phyloP scores from a whole-genome alignment of 2,329 filamentous ascomycete genomes.

The Aspergillus versicolor region DNA sequence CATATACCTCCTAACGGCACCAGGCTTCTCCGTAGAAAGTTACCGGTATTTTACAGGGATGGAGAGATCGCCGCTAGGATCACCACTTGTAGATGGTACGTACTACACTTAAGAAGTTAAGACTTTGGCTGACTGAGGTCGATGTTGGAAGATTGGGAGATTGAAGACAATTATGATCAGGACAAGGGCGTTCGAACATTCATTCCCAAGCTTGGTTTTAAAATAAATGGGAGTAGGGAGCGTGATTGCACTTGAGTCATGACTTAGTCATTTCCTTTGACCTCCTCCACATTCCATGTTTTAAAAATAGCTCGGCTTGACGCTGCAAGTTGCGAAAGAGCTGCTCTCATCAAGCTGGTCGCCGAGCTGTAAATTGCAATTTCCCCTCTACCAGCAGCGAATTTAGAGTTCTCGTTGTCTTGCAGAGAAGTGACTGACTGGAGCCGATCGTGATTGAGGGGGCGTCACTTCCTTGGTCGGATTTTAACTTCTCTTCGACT shows the following conservation, averaged over 20 bases:
- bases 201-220: too few species aligned
- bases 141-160: background rate
- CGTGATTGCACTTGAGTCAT: too few species aligned
- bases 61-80: constrained; percentile 34
- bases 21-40: background rate
- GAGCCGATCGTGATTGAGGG: background rate
- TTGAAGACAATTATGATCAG: background rate
- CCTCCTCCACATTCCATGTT: background rate
- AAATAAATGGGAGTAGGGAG: too few species aligned
- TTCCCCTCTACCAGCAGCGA: background rate
- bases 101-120: constrained; percentile 12
- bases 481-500: background rate
- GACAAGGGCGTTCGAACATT: background rate
- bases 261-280: background rate
- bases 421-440: background rate
- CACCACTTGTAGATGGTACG: constrained; percentile 14
- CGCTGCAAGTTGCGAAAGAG: too few species aligned
- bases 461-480: background rate
- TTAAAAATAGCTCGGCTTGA: background rate
- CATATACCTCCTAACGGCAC: background rate
- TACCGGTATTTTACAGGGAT: constrained; percentile 15
- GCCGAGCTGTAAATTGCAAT: background rate
- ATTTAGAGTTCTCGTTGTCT: background rate
- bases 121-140: constrained; percentile 2
- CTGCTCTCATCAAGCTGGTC: background rate